phyloP scores from a whole-genome alignment of 768 basidiomycete species.

The Boletus reticulatus region DNA sequence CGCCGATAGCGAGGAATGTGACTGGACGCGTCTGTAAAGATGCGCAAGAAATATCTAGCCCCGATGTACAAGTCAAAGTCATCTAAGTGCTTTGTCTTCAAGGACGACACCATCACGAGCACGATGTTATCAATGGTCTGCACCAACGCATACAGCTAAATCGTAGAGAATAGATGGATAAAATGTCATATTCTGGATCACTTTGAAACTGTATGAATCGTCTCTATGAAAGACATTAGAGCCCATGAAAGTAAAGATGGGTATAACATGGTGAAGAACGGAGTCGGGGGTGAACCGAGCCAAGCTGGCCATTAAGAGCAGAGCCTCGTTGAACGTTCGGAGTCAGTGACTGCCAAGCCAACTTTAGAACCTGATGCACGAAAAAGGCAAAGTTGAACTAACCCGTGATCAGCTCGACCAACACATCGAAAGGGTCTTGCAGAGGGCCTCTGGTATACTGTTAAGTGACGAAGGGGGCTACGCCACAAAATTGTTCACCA shows the following conservation, averaged over 20 bases:
- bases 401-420: conserved; percentile 88
- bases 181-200: conserved; percentile 78
- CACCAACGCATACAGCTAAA: background rate
- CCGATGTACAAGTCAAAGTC: conserved; percentile 63
- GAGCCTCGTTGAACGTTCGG: conserved; percentile 90
- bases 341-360: conserved; percentile 58
- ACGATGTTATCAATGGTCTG: conserved; percentile 93
- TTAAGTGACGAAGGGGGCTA: background rate
- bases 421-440: conserved; percentile 70
- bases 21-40: conserved; percentile 91
- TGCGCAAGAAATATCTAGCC: conserved; percentile 77
- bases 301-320: conserved; percentile 82
- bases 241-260: conserved; percentile 99
- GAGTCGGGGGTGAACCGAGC: conserved; percentile 86
- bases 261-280: conserved; percentile 93
- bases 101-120: conserved; percentile 84
- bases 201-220: conserved; percentile 91
- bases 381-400: conserved; percentile 1
- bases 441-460: conserved; percentile 45
- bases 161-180: background rate
- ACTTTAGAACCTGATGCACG: background rate
- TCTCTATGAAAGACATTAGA: conserved; percentile 96
- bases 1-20: conserved; percentile 93
- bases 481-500: conserved; percentile 37
- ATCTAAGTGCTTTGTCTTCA: conserved; percentile 55